Percentiles rank a stretch among this genome's conserved stretches.
Evolutionary conservation across 768 basidiomycete genomes (phyloP).

Genomic region (Pisolithus albus): DNA sequence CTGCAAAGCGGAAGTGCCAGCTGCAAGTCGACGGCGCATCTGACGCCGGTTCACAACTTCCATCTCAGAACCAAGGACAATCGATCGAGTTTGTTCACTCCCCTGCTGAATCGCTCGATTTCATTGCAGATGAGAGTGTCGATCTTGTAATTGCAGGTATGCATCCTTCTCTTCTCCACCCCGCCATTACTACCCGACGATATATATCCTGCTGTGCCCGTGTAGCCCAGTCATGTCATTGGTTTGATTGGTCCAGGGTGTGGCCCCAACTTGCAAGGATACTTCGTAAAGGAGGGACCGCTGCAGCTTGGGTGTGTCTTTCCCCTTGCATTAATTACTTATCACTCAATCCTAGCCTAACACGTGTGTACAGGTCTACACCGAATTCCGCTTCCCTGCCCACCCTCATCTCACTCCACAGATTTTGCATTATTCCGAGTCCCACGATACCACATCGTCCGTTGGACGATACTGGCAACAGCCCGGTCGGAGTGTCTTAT

Average conservation of each 20-base stretch:
- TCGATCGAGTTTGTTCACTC: conserved; percentile 29
- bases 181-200: neutral
- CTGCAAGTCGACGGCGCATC: neutral
- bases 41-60: neutral
- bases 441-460: conserved; percentile 40
- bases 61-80: conserved; percentile 5
- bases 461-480: conserved; percentile 71
- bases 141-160: conserved; percentile 66
- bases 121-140: conserved; percentile 44
- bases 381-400: conserved; percentile 58
- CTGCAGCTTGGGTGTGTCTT: conserved; percentile 63
- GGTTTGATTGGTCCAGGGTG: conserved; percentile 69
- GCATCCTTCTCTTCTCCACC: conserved; percentile 2
- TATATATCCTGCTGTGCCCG: neutral
- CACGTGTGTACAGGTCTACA: conserved; percentile 40
- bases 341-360: neutral
- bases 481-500: conserved; percentile 68
- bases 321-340: neutral
- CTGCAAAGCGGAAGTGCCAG: conserved; percentile 3
- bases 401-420: conserved; percentile 50
- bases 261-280: conserved; percentile 65
- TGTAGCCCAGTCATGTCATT: conserved; percentile 71
- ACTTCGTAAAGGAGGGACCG: conserved; percentile 54
- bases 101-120: conserved; percentile 49
- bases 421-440: conserved; percentile 59